Percentiles rank a stretch among this genome's conserved stretches.
Evolutionary conservation across 495 filamentous ascomycete species (phyloP).

Genomic region (Collariella sp.): DNA sequence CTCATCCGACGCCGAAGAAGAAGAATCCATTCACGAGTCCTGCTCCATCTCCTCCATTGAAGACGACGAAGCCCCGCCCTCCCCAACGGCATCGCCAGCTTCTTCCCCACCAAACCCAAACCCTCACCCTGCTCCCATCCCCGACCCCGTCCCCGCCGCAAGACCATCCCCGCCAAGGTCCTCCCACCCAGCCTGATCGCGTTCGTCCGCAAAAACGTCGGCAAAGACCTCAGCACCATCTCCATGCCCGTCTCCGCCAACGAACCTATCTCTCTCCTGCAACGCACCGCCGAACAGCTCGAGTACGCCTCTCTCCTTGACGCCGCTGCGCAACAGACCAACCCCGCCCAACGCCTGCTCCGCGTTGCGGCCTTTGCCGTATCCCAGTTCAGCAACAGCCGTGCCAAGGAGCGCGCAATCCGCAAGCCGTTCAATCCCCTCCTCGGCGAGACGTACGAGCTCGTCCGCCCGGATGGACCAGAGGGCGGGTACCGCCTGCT

Average conservation of each 20-base stretch:
- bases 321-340: conserved; percentile 50
- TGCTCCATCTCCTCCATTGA: conserved; percentile 56
- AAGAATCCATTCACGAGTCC: conserved; percentile 48
- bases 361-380: conserved; percentile 87
- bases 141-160: conserved; percentile 54
- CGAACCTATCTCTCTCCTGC: conserved; percentile 80
- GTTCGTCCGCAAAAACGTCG: conserved; percentile 94
- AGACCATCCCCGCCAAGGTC: conserved; percentile 61
- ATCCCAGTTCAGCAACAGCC: conserved; percentile 65
- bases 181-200: conserved; percentile 83
- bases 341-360: conserved; percentile 61
- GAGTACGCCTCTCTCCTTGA: conserved; percentile 86
- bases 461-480: conserved; percentile 71
- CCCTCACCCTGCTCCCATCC: conserved; percentile 65
- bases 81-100: conserved; percentile 36
- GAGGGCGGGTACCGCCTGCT: conserved; percentile 77
- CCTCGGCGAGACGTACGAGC: conserved; percentile 90
- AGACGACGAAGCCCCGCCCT: conserved; percentile 35
- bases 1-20: conserved; percentile 48
- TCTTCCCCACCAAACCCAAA: conserved; percentile 71
- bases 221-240: conserved; percentile 91
- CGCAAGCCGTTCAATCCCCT: conserved; percentile 98
- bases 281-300: conserved; percentile 77
- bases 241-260: conserved; percentile 96
- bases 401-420: conserved; percentile 82